Evolutionary conservation across 2,329 filamentous ascomycete species (phyloP), one percentile per base, ranked within the genome.

Genomic region (Pseudogymnoascus sp.): DNA sequence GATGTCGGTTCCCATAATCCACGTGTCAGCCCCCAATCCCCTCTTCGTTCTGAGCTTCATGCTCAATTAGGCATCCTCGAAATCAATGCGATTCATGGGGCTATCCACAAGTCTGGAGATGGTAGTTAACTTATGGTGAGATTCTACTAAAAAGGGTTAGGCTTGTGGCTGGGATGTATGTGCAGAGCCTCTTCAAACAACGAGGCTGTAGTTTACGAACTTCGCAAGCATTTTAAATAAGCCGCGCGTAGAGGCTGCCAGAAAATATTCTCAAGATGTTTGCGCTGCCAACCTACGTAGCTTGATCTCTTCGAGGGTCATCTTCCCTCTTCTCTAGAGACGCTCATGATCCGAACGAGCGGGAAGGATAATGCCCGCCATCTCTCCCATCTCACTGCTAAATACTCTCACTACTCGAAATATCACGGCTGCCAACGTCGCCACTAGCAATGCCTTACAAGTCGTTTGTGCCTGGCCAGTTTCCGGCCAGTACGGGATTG

Each of bases 401-500:
- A 63, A 71, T 65, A 68, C 64, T 64, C 67, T 75, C 19, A 19
- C 64, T n/a, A 48, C 7, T 65, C 66, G 62, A 48, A 62, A 64
- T 43, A 61, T 37, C 28, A 63, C 63, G 64, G 64, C 68, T 36
- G 62, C 67, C n/a, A 69, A 68, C 63, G 6, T 8, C 45, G 62
- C 64, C 16, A 68, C 69, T 16, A 63, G 21, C 63, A 48, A 70
- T 62, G 67, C 67, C 21, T 64, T 80, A 13, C 73, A 80, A 36
- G 83, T 85, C 1, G 74, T 85, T 11, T 85, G 83, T 64, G 81
- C 81, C 2, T 85, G 80, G 78, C 83, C 83, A 1, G 76, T 85
- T 1, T 82, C 79, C 14, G 81, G 82, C 0, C 83, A 85, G 69
- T 86, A 85, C 69, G 83, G 83, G 0, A 76, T 80, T 4, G 83